Evolutionary conservation across 2,329 filamentous ascomycete species (phyloP), one percentile per base, ranked within the genome.

Genomic region (Madurella fahalii): DNA sequence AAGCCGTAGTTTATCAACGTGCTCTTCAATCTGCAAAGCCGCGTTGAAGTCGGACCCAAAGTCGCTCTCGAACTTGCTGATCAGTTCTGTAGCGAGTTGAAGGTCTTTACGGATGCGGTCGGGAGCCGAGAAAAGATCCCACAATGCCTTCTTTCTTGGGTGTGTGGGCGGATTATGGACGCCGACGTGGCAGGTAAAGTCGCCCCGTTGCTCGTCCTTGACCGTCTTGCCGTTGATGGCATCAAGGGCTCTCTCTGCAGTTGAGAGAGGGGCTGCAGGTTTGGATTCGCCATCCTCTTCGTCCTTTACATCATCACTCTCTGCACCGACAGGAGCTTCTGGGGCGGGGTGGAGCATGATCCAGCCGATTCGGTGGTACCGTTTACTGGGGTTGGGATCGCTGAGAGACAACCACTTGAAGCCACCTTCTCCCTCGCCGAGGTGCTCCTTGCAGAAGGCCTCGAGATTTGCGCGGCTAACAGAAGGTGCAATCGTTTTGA

Each of bases 211-310:
- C 62, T 95, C 87, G 67, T 99, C 94, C 65, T 95, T 90, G 58
- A 99, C 95, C 0, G 91, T 96, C 76, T 99, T 97, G 63, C 92
- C 90, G 65, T 99, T 97, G 64, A 99, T 87, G n/a, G 91, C 90
- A 58, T 94, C 90, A 0, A 96, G 80, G 1, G 93, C 93, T 66
- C 89, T 93, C 44, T 96, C 89, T 0, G 91, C 90, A 2, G 87
- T 88, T 2, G 79, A 80, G 2, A 73, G 63, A 1, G 77, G 72
- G 5, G 68, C 71, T 9, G 79, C 74, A 32, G 83, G 79, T 53
- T 82, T 81, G 15, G 78, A 70, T 44, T 83, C 82, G 13, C 79
- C 79, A 52, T 82, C 60, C 56, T 83, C 80, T 9, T 69, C 74
- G 47, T 90, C 87, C 60, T 87, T 84, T 12, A 82, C 81, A 62